phyloP scores from a whole-genome alignment of 2,329 filamentous ascomycete genomes.

The Botryotinia convoluta region DNA sequence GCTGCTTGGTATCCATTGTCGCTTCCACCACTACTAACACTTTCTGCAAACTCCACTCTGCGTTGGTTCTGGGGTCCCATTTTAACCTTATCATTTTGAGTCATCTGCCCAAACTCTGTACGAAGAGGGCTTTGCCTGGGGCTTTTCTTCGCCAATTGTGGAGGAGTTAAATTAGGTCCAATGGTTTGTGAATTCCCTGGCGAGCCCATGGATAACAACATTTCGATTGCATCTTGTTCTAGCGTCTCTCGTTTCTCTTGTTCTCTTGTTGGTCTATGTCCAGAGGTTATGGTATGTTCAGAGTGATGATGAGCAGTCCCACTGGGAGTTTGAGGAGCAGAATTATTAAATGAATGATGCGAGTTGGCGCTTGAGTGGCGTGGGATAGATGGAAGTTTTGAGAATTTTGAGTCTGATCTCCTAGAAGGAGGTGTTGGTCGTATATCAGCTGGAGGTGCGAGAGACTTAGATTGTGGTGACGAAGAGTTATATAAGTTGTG shows the following conservation, averaged over 20 bases:
- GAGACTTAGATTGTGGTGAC: conserved; percentile 45
- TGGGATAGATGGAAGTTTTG: conserved; percentile 34
- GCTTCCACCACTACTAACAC: conserved; percentile 17
- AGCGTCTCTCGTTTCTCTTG: conserved; percentile 40
- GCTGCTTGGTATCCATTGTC: conserved; percentile 1
- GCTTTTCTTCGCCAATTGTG: conserved; percentile 36
- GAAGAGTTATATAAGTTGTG: conserved; percentile 38
- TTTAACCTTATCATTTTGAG: conserved; percentile 31
- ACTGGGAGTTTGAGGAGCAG: conserved; percentile 34
- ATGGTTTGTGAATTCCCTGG: conserved; percentile 68
- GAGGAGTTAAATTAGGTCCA: conserved; percentile 51
- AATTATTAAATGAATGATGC: conserved; percentile 17
- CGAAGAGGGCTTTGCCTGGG: conserved; percentile 38
- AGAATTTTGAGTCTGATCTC: conserved; percentile 36
- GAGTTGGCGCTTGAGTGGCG: conserved; percentile 18
- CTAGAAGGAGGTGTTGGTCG: conserved; percentile 33
- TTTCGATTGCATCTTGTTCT: conserved; percentile 73
- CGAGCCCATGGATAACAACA: conserved; percentile 77
- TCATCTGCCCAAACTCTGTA: conserved; percentile 33
- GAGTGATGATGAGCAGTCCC: conserved; percentile 4
- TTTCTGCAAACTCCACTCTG: conserved; percentile 31
- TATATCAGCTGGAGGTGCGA: conserved; percentile 43
- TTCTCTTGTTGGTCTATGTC: conserved; percentile 68
- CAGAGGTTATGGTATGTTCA: conserved; percentile 50
- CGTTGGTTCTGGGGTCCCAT: conserved; percentile 17